Conservation (phyloP, 495 filamentous ascomycete species). For the Penicillium angulare region DNA sequence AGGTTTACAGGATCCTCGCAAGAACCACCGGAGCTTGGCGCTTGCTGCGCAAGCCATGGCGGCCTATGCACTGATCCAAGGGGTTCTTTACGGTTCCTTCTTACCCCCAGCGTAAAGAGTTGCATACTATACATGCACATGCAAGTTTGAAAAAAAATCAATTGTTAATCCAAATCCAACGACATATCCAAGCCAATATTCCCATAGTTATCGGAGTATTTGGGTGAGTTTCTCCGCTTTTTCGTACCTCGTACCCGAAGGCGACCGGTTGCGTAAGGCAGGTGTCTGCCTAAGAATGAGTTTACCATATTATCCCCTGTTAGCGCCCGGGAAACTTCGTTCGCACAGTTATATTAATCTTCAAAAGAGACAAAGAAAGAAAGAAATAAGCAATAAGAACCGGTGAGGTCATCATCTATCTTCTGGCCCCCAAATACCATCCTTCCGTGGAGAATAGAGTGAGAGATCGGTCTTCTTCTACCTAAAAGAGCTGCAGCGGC, state of each 20-base stretch:
- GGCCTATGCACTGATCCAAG: constrained; percentile 79
- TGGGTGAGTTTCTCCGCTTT: neutral
- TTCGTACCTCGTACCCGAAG: neutral
- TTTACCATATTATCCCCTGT: neutral
- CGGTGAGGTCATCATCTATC: neutral
- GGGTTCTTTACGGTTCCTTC: constrained; percentile 83
- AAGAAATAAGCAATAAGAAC: neutral
- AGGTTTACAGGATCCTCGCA: constrained; percentile 14
- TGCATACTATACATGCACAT: no score
- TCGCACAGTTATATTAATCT: neutral
- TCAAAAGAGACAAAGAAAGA: neutral
- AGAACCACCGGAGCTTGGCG: constrained; percentile 20
- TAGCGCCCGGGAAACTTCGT: neutral
- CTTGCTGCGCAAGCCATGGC: constrained; percentile 64
- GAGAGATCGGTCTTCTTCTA: neutral
- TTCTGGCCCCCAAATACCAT: neutral
- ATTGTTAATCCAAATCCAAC: neutral
- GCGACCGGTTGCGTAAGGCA: constrained; percentile 15
- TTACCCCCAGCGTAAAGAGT: constrained; percentile 84
- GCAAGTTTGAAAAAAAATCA: neutral
- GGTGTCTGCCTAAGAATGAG: constrained; percentile 13
- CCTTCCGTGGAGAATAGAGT: neutral
- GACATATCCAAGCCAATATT: no score
- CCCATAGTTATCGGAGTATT: neutral
- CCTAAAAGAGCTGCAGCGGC: constrained; percentile 7